Evolutionary conservation across 192 early-diverging fungal species (phyloP), one percentile per base, ranked within the genome.

Genomic region (Gamsiella multidivaricata): DNA sequence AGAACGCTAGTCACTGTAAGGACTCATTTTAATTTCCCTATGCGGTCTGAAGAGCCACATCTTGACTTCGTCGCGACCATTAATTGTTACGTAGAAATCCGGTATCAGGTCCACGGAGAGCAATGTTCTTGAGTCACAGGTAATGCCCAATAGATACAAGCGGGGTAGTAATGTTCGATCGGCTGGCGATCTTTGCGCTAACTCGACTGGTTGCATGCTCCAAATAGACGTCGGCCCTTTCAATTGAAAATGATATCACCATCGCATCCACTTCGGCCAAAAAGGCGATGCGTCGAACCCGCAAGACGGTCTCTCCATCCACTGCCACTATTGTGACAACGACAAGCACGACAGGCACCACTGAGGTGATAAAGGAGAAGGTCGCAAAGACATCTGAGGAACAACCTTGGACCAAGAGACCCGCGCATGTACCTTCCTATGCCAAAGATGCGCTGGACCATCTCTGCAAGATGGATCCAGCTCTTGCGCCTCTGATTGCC

Each of bases 371-470:
- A n/a, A 62, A 15, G 9, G 9, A n/a, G 18, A 43, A 22, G 39
- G 25, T 26, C 10, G 32, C 36, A 10, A 69, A 23, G 3, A 14
- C 32, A 18, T n/a, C n/a, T n/a, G 72, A 53, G 12, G 64, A 50
- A 3, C 46, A 68, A 28, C 72, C 72, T 7, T 67, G 72, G 72
- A 55, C 20, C 15, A 76, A 67, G 34, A 26, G 64, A 36, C 72
- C 64, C 2, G 20, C 33, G 1, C 59, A 62, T 56, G 31, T 62
- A 2, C 72, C 72, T 7, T 20, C 32, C 1, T 76, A 76, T 43
- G 72, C 65, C 7, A 15, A 62, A 7, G 51, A 41, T 23, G 72
- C 72, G 0, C 45, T 76, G 34, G 72, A 47, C 14, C 65, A 76
- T 25, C 59, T 76, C 15, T 61, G 64, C 28, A 41, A 39, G 11